Base-by-base conservation (phyloP, 2,329 filamentous ascomycete species). In the Amylocarpus encephaloides region DNA sequence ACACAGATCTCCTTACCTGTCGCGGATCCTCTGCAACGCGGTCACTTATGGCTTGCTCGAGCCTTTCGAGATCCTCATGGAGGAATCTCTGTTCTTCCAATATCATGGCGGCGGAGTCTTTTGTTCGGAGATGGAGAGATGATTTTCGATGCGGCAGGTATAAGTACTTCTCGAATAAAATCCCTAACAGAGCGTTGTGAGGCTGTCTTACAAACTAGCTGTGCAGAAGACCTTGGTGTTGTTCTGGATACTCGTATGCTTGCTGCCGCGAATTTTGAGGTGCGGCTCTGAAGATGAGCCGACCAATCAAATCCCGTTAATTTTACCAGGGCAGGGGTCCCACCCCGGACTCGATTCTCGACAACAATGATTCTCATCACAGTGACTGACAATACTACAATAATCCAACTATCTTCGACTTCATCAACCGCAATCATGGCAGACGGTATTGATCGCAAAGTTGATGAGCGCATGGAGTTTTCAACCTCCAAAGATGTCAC, bases 391-490 rank as follows among this genome's bases (percentile, higher is more conserved):
- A 26, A 26, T 26, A 26, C 4, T 4, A 26, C 22, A 26, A 26
- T 26, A 26, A 26, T 4, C 22, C 22, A 26, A 26, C 22, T 26
- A 26, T 26, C 22, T 26, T 26, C 22, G 22, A 7, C 22, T 26
- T 44, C 41, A 36, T 22, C 32, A 53, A 56, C 36, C 53, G 47
- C 56, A 62, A 64, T 56, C 62, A 98, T 97, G 93, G 89, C 91
- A 58, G 92, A 97, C 45, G 74, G 79, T 56, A 83, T 97, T 68
- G 92, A 98, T 72, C 86, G 88, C 73, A 91, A 91, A 74, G 83
- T 85, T 58, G 93, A 97, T 70, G 91, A 95, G 77, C 84, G 88
- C 71, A 95, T 97, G 84, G 92, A 97, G 76, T 97, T 98, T 71
- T 86, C 86, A 59, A 98, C 93, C 69, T 96, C 92, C 57, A 96